These are phyloP conservation scores for Thermothelomyces thermophilus DNA, from an alignment of 2,329 filamentous ascomycete species.

Conservation along the genomic window DNA sequence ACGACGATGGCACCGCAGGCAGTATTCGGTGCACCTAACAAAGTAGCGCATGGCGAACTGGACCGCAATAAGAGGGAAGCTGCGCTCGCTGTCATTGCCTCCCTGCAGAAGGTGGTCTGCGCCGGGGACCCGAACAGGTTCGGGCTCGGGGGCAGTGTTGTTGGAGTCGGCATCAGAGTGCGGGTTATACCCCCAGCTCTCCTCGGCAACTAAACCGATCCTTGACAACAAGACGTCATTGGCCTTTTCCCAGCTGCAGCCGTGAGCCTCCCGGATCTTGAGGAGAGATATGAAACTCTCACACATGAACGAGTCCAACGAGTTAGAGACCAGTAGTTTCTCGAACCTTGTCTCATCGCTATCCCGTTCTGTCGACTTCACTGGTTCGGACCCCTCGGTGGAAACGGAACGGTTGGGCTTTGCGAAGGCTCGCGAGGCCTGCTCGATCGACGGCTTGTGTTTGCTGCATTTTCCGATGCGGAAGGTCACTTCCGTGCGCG, in stretches of 20 bases:
- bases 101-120: slow-evolving; percentile 28
- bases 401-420: slow-evolving; percentile 2
- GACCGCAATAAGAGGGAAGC: slow-evolving; percentile 54
- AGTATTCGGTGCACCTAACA: slow-evolving; percentile 77
- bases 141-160: slow-evolving; percentile 12
- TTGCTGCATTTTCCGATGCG: slow-evolving; percentile 62
- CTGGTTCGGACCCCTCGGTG: background rate
- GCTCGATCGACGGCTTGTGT: slow-evolving; percentile 60
- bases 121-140: slow-evolving; percentile 24
- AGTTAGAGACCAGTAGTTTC: slow-evolving; percentile 63
- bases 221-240: slow-evolving; percentile 34
- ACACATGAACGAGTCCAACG: slow-evolving; percentile 62
- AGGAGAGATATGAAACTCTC: slow-evolving; percentile 57
- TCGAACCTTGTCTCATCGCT: slow-evolving; percentile 35
- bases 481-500: slow-evolving; percentile 44
- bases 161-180: background rate
- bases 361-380: background rate
- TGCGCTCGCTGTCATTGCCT: slow-evolving; percentile 30
- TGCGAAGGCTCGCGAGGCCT: slow-evolving; percentile 33
- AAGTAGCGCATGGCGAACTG: slow-evolving; percentile 74
- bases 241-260: slow-evolving; percentile 61
- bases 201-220: background rate
- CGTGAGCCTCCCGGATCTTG: slow-evolving; percentile 46
- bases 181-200: background rate
- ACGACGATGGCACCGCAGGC: slow-evolving; percentile 72